These are phyloP conservation scores for Hypomyces perniciosus DNA, from an alignment of 2,329 filamentous ascomycete species.

Conservation along the genomic window DNA sequence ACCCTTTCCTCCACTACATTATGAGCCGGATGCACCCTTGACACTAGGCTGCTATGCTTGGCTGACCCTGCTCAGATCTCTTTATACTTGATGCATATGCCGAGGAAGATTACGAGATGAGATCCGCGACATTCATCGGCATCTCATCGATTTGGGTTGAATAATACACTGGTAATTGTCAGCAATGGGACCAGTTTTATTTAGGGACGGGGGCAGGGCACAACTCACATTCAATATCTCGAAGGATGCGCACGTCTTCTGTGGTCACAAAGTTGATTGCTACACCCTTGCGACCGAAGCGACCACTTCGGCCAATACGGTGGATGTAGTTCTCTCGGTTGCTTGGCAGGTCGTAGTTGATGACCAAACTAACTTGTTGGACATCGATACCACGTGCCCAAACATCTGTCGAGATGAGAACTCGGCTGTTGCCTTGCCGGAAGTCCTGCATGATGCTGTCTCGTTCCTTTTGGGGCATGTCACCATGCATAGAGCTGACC, in stretches of 20 bases:
- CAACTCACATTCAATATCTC: conserved; percentile 84
- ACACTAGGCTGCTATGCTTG: conserved; percentile 2
- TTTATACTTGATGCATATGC: not conserved
- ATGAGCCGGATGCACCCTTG: conserved; percentile 6
- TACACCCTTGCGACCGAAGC: conserved; percentile 96
- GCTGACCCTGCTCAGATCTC: not conserved
- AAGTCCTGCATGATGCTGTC: conserved; percentile 99
- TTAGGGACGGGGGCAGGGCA: not conserved
- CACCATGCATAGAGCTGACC: conserved; percentile 96
- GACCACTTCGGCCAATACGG: conserved; percentile 89
- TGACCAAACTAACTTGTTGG: conserved; percentile 94
- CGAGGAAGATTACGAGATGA: conserved; percentile 40
- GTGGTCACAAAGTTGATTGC: conserved; percentile 99
- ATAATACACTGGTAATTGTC: conserved; percentile 67
- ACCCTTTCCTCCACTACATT: conserved; percentile 17
- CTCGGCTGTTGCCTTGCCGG: conserved; percentile 89
- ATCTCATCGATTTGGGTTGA: conserved; percentile 97
- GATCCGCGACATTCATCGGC: conserved; percentile 85
- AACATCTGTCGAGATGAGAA: conserved; percentile 95
- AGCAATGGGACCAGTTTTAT: not conserved
- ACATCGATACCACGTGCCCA: conserved; percentile 99
- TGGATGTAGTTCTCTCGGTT: conserved; percentile 99
- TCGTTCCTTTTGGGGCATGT: conserved; percentile 97
- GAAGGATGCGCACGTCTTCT: conserved; percentile 93
- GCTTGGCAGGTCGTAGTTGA: conserved; percentile 97